Conservation (phyloP, 225 moss, liverwort and hornwort species). For the Straminergon stramineum region DNA sequence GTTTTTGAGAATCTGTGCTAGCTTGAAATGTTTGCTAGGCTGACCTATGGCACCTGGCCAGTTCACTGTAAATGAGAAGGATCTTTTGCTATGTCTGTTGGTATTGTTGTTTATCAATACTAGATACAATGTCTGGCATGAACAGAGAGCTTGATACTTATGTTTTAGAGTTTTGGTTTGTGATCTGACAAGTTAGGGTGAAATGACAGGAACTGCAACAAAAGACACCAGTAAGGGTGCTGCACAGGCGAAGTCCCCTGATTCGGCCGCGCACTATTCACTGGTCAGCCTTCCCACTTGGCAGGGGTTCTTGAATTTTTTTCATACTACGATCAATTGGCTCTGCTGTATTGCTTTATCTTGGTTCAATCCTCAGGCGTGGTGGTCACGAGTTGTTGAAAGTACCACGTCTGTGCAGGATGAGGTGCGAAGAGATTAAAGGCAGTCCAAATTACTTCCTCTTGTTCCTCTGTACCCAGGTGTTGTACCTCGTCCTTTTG, state of each 20-base stretch:
- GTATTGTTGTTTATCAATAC: not conserved
- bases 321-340: not conserved
- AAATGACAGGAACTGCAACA: constrained; percentile 70
- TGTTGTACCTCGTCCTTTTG: not conserved
- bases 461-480: constrained; percentile 94
- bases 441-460: constrained; percentile 81
- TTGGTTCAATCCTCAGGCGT: not conserved
- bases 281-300: constrained; percentile 34
- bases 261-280: constrained; percentile 79
- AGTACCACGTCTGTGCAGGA: constrained; percentile 45
- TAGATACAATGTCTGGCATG: not conserved
- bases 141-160: not conserved
- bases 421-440: constrained; percentile 78
- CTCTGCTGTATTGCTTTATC: not conserved
- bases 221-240: constrained; percentile 89
- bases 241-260: constrained; percentile 89
- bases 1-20: not conserved
- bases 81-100: not conserved
- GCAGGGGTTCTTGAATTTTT: not conserved
- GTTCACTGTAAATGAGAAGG: not conserved
- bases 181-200: constrained; percentile 3
- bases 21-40: not conserved
- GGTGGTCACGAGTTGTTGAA: not conserved
- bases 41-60: not conserved
- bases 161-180: not conserved